Evolutionary conservation across 768 basidiomycete genomes (phyloP).

Genomic region (Collybiopsis luxurians): DNA sequence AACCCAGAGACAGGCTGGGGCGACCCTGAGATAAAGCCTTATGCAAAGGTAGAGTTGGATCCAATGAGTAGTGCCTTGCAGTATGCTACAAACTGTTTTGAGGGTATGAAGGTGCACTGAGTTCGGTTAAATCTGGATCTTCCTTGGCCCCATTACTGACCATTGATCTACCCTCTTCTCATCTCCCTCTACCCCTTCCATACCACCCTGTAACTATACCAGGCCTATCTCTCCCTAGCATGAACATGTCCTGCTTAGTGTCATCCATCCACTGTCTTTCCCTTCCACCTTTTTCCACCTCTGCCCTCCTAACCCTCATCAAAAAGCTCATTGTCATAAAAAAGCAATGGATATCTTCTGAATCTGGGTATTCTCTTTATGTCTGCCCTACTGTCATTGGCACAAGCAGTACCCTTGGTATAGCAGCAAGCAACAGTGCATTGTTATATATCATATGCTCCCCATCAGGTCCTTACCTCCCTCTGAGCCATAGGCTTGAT

Average conservation of each 20-base stretch:
- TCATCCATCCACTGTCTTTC: conserved; percentile 8
- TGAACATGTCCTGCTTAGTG: not conserved
- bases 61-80: conserved; percentile 50
- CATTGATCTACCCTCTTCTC: no score
- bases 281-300: conserved; percentile 39
- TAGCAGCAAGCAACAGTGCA: no score
- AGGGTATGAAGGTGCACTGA: not conserved
- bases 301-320: conserved; percentile 47
- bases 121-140: not conserved
- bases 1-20: conserved; percentile 47
- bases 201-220: not conserved
- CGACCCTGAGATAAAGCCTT: conserved; percentile 46
- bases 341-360: conserved; percentile 60
- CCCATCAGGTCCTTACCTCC: no score
- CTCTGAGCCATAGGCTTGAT: no score
- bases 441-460: no score
- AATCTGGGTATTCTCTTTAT: conserved; percentile 60
- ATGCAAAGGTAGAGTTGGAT: conserved; percentile 48
- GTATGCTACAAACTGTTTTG: conserved; percentile 36
- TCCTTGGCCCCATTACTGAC: not conserved
- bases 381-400: conserved; percentile 55
- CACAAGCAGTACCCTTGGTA: conserved; percentile 27
- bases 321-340: conserved; percentile 56
- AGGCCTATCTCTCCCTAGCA: not conserved
- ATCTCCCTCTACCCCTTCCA: not conserved